phyloP scores from a whole-genome alignment of 108 stramenopile species.

The Skeletonema costatum region DNA sequence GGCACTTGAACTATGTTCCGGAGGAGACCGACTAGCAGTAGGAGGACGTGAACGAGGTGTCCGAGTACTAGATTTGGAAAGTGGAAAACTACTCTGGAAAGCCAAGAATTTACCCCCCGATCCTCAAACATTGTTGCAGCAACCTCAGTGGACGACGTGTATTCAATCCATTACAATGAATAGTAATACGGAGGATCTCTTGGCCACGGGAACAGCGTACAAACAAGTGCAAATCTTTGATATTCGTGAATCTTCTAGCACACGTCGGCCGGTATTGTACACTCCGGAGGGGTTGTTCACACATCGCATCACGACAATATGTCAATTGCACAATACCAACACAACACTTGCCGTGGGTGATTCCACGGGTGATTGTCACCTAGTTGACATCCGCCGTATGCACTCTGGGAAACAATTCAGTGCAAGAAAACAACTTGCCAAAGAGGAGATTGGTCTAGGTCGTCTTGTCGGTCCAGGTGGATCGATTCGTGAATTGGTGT shows the following conservation, averaged over 20 bases:
- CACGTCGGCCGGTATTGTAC: slow-evolving; percentile 64
- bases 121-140: slow-evolving; percentile 83
- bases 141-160: slow-evolving; percentile 79
- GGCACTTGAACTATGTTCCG: slow-evolving; percentile 53
- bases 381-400: slow-evolving; percentile 64
- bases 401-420: slow-evolving; percentile 25
- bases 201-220: slow-evolving; percentile 83
- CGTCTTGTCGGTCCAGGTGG: slow-evolving; percentile 81
- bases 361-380: slow-evolving; percentile 60
- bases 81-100: slow-evolving; percentile 67
- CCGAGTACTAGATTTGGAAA: slow-evolving; percentile 63
- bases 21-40: slow-evolving; percentile 50
- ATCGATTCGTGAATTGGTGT: slow-evolving; percentile 65
- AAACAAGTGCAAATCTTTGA: slow-evolving; percentile 84
- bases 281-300: slow-evolving; percentile 60
- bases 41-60: slow-evolving; percentile 83
- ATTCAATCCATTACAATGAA: slow-evolving; percentile 53
- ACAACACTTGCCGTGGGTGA: slow-evolving; percentile 63
- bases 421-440: slow-evolving; percentile 15
- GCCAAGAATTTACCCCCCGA: slow-evolving; percentile 87
- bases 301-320: slow-evolving; percentile 73
- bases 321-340: slow-evolving; percentile 50
- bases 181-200: slow-evolving; percentile 25
- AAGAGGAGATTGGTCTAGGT: slow-evolving; percentile 38
- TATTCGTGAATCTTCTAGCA: slow-evolving; percentile 57